Evolutionary conservation across 345 rosid species (phyloP).

Genomic region (Cardamine resedifolia): DNA sequence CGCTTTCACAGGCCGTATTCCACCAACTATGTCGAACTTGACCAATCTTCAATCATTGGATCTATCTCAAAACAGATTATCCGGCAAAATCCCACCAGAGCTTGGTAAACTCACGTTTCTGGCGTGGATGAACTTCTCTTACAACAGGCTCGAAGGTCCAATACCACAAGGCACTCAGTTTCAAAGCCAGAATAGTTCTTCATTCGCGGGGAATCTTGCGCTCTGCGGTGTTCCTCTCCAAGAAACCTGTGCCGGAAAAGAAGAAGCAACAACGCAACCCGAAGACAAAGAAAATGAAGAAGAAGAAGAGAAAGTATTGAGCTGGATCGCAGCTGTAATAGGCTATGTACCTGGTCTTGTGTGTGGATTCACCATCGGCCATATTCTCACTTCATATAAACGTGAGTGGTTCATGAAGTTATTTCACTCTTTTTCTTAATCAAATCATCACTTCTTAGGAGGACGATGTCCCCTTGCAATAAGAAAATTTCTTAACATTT

Average conservation of each 20-base stretch:
- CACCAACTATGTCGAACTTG: background rate
- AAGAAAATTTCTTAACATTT: background rate
- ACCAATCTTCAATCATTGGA: conserved; percentile 25
- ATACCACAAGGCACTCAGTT: conserved; percentile 31
- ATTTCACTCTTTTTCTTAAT: background rate
- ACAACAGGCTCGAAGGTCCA: conserved; percentile 25
- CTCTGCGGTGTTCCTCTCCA: conserved; percentile 21
- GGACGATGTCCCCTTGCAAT: background rate
- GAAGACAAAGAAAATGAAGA: background rate
- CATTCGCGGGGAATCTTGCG: background rate
- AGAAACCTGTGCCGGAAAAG: background rate
- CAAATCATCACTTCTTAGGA: background rate
- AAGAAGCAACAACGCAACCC: background rate
- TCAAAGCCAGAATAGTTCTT: conserved; percentile 22
- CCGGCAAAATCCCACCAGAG: background rate
- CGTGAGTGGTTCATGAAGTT: background rate
- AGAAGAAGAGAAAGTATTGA: background rate
- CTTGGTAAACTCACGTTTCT: conserved; percentile 19
- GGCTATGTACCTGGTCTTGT: conserved; percentile 3
- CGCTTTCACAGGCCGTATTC: background rate
- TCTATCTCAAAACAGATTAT: conserved; percentile 12
- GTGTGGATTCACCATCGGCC: conserved; percentile 23
- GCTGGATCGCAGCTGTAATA: conserved; percentile 27
- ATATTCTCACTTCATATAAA: conserved; percentile 19
- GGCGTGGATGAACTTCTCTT: conserved; percentile 13